These are phyloP conservation scores for Heterobasidion parviporum DNA, from an alignment of 1,284 basidiomycete species.

Conservation along the genomic window DNA sequence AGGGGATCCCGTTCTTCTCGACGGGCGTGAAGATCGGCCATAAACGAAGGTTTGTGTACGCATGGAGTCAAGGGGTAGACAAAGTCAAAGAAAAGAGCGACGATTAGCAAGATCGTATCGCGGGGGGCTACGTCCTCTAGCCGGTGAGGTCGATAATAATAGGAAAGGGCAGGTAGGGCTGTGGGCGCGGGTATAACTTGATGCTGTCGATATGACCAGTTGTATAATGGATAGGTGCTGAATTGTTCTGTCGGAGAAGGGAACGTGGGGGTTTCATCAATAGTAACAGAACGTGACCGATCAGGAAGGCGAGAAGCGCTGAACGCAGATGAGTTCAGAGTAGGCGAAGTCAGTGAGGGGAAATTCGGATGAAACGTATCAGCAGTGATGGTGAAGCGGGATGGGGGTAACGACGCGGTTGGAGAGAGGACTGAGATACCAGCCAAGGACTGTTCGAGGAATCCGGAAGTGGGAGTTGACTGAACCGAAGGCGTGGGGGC, in stretches of 20 bases:
- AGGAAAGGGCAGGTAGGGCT: conserved; percentile 58
- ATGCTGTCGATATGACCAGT: conserved; percentile 66
- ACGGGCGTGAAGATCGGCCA: conserved; percentile 70
- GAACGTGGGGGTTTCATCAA: conserved; percentile 37
- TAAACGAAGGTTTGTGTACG: conserved; percentile 77
- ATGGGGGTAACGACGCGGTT: conserved; percentile 45
- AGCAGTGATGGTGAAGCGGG: conserved; percentile 61
- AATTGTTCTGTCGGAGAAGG: conserved; percentile 40
- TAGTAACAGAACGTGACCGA: conserved; percentile 12
- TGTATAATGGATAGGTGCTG: conserved; percentile 57
- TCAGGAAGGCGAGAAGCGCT: conserved; percentile 20
- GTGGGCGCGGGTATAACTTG: conserved; percentile 40
- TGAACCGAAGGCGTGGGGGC: conserved; percentile 34
- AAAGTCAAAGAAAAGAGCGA: conserved; percentile 83
- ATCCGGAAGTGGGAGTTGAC: conserved; percentile 34
- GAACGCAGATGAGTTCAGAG: conserved; percentile 28
- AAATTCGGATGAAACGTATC: conserved; percentile 56
- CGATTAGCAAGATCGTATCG: conserved; percentile 70
- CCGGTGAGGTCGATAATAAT: conserved; percentile 59
- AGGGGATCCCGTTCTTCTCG: conserved; percentile 79
- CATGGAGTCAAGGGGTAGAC: conserved; percentile 81
- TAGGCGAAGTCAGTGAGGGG: conserved; percentile 29
- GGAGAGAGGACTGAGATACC: conserved; percentile 28
- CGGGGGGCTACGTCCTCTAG: conserved; percentile 71
- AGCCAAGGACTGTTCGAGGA: conserved; percentile 42